Evolutionary conservation across 192 early-diverging fungal species (phyloP).

Genomic region (Coemansia sp.): DNA sequence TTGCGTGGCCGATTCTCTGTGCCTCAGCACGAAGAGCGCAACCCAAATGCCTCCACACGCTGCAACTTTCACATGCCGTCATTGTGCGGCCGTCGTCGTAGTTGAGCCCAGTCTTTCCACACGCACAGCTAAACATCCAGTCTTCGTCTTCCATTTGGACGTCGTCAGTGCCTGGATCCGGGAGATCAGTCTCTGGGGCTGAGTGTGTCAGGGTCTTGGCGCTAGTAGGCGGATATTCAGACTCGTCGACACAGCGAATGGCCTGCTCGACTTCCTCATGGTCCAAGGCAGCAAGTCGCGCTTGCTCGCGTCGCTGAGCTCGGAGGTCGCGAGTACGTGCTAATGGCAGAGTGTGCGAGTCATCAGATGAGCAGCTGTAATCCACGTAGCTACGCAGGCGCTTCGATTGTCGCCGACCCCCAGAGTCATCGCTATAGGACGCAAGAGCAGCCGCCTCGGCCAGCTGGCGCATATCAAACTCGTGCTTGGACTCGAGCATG

Average conservation of each 20-base stretch:
- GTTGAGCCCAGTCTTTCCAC: conserved; percentile 28
- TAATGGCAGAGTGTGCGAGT: background rate
- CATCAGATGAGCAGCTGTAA: background rate
- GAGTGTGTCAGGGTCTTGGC: background rate
- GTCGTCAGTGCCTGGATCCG: background rate
- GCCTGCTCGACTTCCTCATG: background rate
- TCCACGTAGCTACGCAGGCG: conserved; percentile 3
- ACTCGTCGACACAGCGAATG: conserved; percentile 1
- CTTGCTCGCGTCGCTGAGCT: conserved; percentile 17
- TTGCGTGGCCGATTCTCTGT: conserved; percentile 13
- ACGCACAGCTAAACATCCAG: conserved; percentile 41
- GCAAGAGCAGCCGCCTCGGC: background rate
- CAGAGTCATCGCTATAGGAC: background rate
- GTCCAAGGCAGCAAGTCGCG: conserved; percentile 3
- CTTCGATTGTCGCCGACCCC: conserved; percentile 10
- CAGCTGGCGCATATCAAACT: background rate
- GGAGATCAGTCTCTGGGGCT: background rate
- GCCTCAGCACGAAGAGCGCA: conserved; percentile 33
- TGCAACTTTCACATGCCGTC: conserved; percentile 36
- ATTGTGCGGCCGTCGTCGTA: conserved; percentile 42
- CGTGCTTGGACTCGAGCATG: conserved; percentile 1
- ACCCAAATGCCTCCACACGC: conserved; percentile 30
- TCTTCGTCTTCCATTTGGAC: conserved; percentile 8
- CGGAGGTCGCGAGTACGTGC: conserved; percentile 9
- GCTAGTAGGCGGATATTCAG: background rate